Percentiles rank a stretch among this genome's conserved stretches.
Conservation (phyloP, 371 early-diverging fungal species). For the Blakeslea trispora region DNA sequence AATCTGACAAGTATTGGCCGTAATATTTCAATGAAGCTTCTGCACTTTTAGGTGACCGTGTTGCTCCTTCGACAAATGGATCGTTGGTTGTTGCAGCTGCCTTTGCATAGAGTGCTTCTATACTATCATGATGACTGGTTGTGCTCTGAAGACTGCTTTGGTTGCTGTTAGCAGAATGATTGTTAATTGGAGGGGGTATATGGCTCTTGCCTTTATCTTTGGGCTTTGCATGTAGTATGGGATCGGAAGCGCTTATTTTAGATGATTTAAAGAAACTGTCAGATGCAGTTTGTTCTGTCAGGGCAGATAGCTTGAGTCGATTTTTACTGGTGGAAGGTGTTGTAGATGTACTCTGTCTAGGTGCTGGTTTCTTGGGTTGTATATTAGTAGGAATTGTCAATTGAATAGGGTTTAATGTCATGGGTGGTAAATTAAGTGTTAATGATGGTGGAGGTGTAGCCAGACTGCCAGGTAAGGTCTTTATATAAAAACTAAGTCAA, state of each 20-base stretch:
- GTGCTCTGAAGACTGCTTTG: not conserved
- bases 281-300: not conserved
- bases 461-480: slow-evolving; percentile 52
- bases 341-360: slow-evolving; percentile 15
- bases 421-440: slow-evolving; percentile 46
- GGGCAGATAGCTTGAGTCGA: slow-evolving; percentile 5
- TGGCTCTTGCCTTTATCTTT: slow-evolving; percentile 6
- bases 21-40: slow-evolving; percentile 31
- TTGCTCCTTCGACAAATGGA: slow-evolving; percentile 3
- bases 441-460: slow-evolving; percentile 47
- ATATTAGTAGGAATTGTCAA: slow-evolving; percentile 24
- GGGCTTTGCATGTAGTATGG: not conserved
- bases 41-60: slow-evolving; percentile 36
- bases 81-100: slow-evolving; percentile 1
- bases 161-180: not conserved
- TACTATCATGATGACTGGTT: not conserved
- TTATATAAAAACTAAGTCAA: not conserved
- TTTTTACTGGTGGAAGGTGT: slow-evolving; percentile 10
- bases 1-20: slow-evolving; percentile 59
- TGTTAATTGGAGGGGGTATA: not conserved
- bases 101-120: not conserved
- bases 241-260: not conserved
- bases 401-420: slow-evolving; percentile 47
- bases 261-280: too few species aligned
- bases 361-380: slow-evolving; percentile 3